phyloP scores from a whole-genome alignment of 2,329 filamentous ascomycete species.

The Trichoderma arundinaceum region DNA sequence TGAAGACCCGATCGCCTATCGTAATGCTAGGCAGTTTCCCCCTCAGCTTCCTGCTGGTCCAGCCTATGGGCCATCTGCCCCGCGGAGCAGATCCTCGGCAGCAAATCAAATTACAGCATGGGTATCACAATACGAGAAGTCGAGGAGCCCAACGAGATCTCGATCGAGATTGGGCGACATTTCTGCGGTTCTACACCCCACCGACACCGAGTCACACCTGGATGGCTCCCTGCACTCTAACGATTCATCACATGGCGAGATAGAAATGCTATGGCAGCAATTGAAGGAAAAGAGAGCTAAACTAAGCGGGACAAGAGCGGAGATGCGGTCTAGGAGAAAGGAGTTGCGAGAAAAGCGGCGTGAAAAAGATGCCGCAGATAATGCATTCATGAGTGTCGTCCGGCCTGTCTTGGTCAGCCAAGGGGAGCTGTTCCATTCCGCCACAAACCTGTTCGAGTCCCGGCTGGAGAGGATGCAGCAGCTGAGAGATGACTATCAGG shows the following conservation, averaged over 20 bases:
- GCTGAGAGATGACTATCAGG: slow-evolving; percentile 47
- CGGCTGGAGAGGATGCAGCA: slow-evolving; percentile 46
- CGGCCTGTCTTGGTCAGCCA: slow-evolving; percentile 46
- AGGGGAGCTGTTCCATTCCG: slow-evolving; percentile 34
- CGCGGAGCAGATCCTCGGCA: slow-evolving; percentile 39
- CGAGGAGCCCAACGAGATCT: slow-evolving; percentile 36
- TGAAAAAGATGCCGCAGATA: slow-evolving; percentile 47
- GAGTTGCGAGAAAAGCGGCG: slow-evolving; percentile 43
- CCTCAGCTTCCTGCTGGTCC: slow-evolving; percentile 42
- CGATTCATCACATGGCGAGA: slow-evolving; percentile 39
- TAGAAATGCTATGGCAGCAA: slow-evolving; percentile 46
- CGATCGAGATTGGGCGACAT: slow-evolving; percentile 28
- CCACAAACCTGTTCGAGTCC: slow-evolving; percentile 39
- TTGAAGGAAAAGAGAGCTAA: slow-evolving; percentile 45
- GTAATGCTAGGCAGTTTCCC: slow-evolving; percentile 43
- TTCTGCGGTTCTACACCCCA: slow-evolving; percentile 23
- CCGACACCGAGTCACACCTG: slow-evolving; percentile 30
- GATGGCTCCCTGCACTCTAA: slow-evolving; percentile 35
- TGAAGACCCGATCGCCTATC: slow-evolving; percentile 41
- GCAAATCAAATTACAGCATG: slow-evolving; percentile 45
- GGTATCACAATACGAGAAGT: slow-evolving; percentile 44
- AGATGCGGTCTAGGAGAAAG: slow-evolving; percentile 45
- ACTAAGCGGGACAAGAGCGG: slow-evolving; percentile 38
- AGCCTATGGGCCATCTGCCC: slow-evolving; percentile 34
- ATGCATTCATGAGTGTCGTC: slow-evolving; percentile 49